A percentile compares a stretch with the other conserved stretches of the same genome.
Conservation (phyloP, 2,329 filamentous ascomycete species). For the Epicoccum sorghinum region DNA sequence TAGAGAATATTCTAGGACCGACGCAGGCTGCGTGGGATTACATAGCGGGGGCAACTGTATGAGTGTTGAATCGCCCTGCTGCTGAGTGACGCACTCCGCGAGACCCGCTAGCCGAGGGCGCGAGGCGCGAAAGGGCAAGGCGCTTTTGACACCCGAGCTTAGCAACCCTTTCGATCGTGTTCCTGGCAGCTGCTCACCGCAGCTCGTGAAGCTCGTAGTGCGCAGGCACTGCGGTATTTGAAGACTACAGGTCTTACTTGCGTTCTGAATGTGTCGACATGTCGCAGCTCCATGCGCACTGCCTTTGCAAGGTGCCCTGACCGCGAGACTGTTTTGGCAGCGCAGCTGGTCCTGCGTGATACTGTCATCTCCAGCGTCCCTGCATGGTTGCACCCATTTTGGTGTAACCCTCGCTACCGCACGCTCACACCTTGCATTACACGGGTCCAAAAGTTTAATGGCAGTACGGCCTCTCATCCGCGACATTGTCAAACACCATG, state of each 20-base stretch:
- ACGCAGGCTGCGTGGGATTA: conserved; percentile 2
- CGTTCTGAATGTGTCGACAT: neutral
- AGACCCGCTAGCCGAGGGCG: conserved; percentile 1
- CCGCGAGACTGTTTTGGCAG: neutral
- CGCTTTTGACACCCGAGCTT: conserved; percentile 4
- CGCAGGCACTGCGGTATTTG: neutral
- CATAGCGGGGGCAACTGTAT: conserved; percentile 14
- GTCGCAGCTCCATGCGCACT: neutral
- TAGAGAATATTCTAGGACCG: conserved; percentile 7
- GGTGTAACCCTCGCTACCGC: conserved; percentile 9
- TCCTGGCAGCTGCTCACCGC: conserved; percentile 11
- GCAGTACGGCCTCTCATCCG: neutral
- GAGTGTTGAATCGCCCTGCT: conserved; percentile 13
- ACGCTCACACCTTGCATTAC: neutral
- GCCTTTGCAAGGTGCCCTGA: neutral
- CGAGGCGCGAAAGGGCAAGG: conserved; percentile 6
- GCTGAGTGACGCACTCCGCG: conserved; percentile 15
- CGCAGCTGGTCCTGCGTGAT: conserved; percentile 2
- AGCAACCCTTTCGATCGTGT: conserved; percentile 5
- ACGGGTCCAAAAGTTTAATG: conserved; percentile 4
- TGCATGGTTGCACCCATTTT: conserved; percentile 7
- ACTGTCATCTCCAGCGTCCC: conserved; percentile 2
- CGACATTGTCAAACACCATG: neutral
- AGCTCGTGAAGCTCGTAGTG: neutral
- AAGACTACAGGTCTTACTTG: neutral